These are phyloP conservation scores for Periglandula ipomoeae DNA, from an alignment of 2,329 filamentous ascomycete species.

Conservation along the genomic window DNA sequence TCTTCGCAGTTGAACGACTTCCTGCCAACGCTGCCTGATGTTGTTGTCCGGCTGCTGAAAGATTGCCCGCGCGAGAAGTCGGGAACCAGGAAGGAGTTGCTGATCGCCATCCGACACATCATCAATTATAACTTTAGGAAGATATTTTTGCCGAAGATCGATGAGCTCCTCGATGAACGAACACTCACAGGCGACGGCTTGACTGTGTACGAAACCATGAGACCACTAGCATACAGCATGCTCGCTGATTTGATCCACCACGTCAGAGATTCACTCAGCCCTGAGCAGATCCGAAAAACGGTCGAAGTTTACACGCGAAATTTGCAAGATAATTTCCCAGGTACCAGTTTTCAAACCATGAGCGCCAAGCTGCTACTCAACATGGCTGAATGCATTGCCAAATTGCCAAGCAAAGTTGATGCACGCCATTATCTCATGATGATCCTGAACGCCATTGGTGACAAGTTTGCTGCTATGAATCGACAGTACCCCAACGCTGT, in stretches of 20 bases:
- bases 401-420: constrained; percentile 85
- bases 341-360: constrained; percentile 99
- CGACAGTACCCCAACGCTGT: constrained; percentile 90
- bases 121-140: constrained; percentile 98
- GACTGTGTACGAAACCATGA: constrained; percentile 93
- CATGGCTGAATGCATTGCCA: constrained; percentile 96
- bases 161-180: constrained; percentile 86
- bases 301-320: constrained; percentile 97
- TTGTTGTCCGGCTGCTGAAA: constrained; percentile 82
- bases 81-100: constrained; percentile 81
- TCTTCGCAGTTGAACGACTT: constrained; percentile 83
- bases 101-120: constrained; percentile 95
- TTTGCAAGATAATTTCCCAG: constrained; percentile 88
- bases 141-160: constrained; percentile 90
- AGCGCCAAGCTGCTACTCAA: constrained; percentile 94
- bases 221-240: constrained; percentile 95
- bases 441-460: constrained; percentile 94
- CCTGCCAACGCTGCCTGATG: constrained; percentile 71
- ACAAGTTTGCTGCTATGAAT: constrained; percentile 98
- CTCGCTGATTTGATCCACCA: constrained; percentile 96
- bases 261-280: constrained; percentile 77
- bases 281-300: constrained; percentile 88
- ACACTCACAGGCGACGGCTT: constrained; percentile 92
- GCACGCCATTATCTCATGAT: constrained; percentile 93
- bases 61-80: constrained; percentile 95